Percentiles rank a stretch among this genome's conserved stretches.
Conservation (phyloP, 2,329 filamentous ascomycete species). For the Microcyclospora tardicrescens region DNA sequence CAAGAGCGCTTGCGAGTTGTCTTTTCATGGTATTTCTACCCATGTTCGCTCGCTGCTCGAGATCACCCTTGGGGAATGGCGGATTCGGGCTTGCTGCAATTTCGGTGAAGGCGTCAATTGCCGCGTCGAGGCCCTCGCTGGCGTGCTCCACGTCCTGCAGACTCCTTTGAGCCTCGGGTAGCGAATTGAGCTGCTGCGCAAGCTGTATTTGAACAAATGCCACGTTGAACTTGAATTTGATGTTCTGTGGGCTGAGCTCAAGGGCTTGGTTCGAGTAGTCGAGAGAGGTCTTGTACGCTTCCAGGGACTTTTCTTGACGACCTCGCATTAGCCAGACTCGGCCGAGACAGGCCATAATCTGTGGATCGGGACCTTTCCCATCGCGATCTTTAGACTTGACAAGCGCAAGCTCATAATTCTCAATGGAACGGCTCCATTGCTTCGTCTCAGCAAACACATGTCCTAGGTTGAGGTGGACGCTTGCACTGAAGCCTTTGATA, state of each 20-base stretch:
- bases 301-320: conserved; percentile 50
- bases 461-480: conserved; percentile 84
- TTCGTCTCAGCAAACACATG: conserved; percentile 84
- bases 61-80: conserved; percentile 78
- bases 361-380: conserved; percentile 46
- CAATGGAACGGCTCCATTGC: conserved; percentile 83
- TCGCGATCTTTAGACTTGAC: conserved; percentile 55
- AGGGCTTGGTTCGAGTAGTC: conserved; percentile 58
- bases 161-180: conserved; percentile 64
- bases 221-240: conserved; percentile 94
- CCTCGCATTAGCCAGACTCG: conserved; percentile 78
- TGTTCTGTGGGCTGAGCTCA: conserved; percentile 55
- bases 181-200: conserved; percentile 61
- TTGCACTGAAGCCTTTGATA: conserved; percentile 39
- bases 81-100: conserved; percentile 52
- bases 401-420: conserved; percentile 79
- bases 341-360: conserved; percentile 73
- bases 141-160: conserved; percentile 71
- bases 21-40: conserved; percentile 86
- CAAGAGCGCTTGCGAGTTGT: conserved; percentile 74
- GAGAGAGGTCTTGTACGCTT: conserved; percentile 51
- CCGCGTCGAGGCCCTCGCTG: conserved; percentile 66
- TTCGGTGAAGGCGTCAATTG: conserved; percentile 56
- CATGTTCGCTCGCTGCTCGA: conserved; percentile 96
- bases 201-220: conserved; percentile 95